Percentiles rank a stretch among this genome's conserved stretches.
Evolutionary conservation across 129 eudicot genomes (phyloP).

Genomic region (carrot (Daucus carota)): DNA sequence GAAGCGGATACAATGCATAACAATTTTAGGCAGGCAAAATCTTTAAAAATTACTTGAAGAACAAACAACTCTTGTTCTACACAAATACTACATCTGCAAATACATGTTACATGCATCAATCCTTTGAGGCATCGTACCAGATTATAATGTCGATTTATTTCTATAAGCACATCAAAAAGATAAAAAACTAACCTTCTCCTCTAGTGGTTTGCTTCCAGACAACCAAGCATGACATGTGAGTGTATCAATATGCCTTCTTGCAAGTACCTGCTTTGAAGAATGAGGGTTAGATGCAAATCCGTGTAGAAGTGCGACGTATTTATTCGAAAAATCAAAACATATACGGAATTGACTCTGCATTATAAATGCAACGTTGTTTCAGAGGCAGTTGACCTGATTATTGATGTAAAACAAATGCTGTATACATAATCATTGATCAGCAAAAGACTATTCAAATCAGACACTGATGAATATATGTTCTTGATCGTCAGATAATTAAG

Average conservation of each 20-base stretch:
- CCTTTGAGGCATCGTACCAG: not conserved
- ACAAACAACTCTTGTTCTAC: not conserved
- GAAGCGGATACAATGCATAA: not conserved
- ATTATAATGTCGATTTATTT: not conserved
- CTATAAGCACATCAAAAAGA: not conserved
- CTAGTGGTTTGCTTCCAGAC: slow-evolving; percentile 46
- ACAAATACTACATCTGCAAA: not conserved
- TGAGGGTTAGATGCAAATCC: not conserved
- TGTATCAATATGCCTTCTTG: slow-evolving; percentile 52
- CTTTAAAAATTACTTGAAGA: not conserved
- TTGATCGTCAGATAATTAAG: not conserved
- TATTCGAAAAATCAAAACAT: not conserved
- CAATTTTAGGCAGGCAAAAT: not conserved
- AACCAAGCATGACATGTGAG: slow-evolving; percentile 84
- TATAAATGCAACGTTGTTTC: not conserved
- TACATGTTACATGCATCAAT: not conserved
- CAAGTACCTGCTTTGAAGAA: slow-evolving; percentile 45
- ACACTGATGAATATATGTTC: not conserved
- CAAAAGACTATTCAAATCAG: not conserved
- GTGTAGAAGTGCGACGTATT: not conserved
- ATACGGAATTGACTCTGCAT: not conserved
- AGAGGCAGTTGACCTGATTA: not conserved
- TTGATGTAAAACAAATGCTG: not conserved
- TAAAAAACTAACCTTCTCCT: slow-evolving; percentile 52
- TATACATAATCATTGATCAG: not conserved